A percentile compares a stretch with the other conserved stretches of the same genome.
Conservation (phyloP, 345 rosid genomes). For the Moricandia moricandioides region DNA sequence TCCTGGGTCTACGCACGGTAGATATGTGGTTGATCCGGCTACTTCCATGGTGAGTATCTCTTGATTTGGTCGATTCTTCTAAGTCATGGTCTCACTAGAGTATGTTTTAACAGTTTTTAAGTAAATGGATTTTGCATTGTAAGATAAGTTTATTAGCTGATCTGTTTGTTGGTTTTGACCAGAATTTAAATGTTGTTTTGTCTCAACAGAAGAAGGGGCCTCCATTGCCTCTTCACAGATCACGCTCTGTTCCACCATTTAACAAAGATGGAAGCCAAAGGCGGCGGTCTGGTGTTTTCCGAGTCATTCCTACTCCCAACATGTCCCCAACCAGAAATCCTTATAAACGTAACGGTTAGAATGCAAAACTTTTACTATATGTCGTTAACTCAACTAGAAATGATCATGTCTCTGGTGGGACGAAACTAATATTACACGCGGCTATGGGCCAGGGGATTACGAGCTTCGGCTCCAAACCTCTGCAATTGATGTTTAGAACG, state of each 20-base stretch:
- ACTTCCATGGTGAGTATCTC: conserved; percentile 46
- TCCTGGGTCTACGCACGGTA: conserved; percentile 87
- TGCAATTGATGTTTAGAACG: conserved; percentile 35
- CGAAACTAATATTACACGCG: too few species aligned
- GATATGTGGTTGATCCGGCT: conserved; percentile 40
- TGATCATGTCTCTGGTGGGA: too few species aligned
- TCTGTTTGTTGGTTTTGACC: not conserved
- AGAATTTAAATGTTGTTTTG: not conserved
- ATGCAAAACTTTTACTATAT: too few species aligned
- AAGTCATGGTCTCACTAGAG: not conserved
- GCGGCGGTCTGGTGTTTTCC: conserved; percentile 50
- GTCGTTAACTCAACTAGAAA: too few species aligned
- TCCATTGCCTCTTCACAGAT: conserved; percentile 62
- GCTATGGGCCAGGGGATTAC: too few species aligned
- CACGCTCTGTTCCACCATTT: conserved; percentile 78
- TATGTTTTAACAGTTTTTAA: not conserved
- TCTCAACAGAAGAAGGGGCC: conserved; percentile 57
- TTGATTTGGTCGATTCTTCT: too few species aligned
- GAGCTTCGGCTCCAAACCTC: too few species aligned
- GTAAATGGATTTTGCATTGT: not conserved
- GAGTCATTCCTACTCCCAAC: conserved; percentile 67
- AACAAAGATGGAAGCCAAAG: conserved; percentile 54
- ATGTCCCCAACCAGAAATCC: conserved; percentile 34
- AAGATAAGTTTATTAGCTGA: conserved; percentile 11
- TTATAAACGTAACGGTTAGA: conserved; percentile 18